Percentiles rank a stretch among this genome's conserved stretches.
These are phyloP conservation scores for Lentinula lateritia DNA, from an alignment of 768 basidiomycete genomes.

Conservation along the genomic window DNA sequence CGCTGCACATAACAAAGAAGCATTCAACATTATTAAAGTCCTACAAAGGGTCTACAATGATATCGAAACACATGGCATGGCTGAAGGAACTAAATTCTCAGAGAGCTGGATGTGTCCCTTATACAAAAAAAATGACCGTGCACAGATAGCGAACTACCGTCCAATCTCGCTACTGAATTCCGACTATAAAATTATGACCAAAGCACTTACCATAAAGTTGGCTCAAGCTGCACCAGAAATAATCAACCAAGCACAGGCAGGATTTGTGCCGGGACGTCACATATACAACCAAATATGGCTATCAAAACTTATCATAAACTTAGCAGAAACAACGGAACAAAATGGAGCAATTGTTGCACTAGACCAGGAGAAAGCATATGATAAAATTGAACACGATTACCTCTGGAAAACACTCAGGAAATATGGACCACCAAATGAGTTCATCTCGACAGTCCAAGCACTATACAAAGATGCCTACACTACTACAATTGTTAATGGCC, in stretches of 20 bases:
- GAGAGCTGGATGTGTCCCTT: conserved; percentile 20
- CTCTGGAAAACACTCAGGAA: background rate
- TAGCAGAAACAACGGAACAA: background rate
- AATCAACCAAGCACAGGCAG: conserved; percentile 18
- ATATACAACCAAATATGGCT: conserved; percentile 5
- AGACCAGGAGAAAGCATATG: background rate
- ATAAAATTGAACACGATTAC: background rate
- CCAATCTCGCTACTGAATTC: conserved; percentile 21
- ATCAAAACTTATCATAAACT: background rate
- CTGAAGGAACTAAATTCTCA: conserved; percentile 5
- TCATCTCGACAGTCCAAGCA: background rate
- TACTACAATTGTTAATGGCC: conserved; percentile 17
- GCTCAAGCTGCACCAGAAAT: background rate
- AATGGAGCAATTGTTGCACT: background rate
- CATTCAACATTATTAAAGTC: conserved; percentile 1
- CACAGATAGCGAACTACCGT: conserved; percentile 13
- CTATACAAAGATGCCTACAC: conserved; percentile 12
- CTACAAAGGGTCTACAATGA: conserved; percentile 10
- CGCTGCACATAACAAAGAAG: background rate
- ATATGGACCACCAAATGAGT: background rate
- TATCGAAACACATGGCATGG: conserved; percentile 9
- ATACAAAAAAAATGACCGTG: conserved; percentile 23
- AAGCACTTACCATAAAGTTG: background rate
- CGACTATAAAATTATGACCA: conserved; percentile 24
- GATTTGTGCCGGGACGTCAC: background rate